Conservation (phyloP, 1,284 basidiomycete species). For the Irpex sp. region DNA sequence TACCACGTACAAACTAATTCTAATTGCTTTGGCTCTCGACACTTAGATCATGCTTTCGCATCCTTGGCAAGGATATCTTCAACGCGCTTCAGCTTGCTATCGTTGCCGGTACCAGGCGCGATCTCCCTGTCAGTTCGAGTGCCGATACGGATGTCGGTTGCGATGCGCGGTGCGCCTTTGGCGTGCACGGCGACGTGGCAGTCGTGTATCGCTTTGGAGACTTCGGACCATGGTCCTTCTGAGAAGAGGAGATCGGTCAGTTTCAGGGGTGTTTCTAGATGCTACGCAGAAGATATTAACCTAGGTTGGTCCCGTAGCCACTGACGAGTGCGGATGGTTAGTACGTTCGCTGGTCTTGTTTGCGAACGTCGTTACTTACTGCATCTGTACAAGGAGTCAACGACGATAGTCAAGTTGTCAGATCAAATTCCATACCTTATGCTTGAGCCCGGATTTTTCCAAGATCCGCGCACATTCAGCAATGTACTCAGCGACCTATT, state of each 20-base stretch:
- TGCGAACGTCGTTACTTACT: constrained; percentile 42
- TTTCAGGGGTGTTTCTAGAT: too few relatives aligned
- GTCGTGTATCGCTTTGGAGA: constrained; percentile 76
- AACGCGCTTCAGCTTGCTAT: constrained; percentile 72
- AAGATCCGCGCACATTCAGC: constrained; percentile 78
- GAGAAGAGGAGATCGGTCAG: constrained; percentile 6
- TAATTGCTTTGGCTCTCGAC: neutral
- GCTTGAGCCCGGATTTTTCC: constrained; percentile 74
- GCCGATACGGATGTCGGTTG: constrained; percentile 90
- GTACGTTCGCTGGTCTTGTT: neutral
- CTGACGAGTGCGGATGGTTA: constrained; percentile 31
- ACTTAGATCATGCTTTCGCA: constrained; percentile 1
- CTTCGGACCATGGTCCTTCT: constrained; percentile 84
- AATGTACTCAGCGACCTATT: constrained; percentile 66
- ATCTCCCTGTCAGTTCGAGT: constrained; percentile 75
- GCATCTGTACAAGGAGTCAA: constrained; percentile 46
- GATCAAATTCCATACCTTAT: constrained; percentile 48
- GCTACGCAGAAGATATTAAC: too few relatives aligned
- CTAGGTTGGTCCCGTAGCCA: constrained; percentile 87
- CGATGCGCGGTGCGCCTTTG: constrained; percentile 64
- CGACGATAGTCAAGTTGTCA: neutral
- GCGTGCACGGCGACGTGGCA: constrained; percentile 87
- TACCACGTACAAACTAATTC: neutral
- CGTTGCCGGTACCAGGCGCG: constrained; percentile 64
- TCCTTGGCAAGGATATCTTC: constrained; percentile 62